Percentiles rank a stretch among this genome's conserved stretches.
Evolutionary conservation across 1,284 basidiomycete species (phyloP).

Genomic region (Leccinum variabile): DNA sequence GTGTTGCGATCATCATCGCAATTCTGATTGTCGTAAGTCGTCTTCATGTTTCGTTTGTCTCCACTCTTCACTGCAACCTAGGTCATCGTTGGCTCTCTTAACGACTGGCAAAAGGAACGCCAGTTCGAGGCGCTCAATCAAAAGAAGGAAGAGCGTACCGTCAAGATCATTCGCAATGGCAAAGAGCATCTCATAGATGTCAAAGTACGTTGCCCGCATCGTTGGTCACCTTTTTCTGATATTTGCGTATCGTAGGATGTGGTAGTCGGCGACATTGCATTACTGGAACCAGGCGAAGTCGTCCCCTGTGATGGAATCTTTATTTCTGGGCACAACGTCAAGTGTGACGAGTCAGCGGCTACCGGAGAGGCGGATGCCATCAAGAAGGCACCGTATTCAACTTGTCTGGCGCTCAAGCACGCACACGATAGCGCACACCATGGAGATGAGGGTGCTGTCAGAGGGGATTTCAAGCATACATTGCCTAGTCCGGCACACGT

Average conservation of each 20-base stretch:
- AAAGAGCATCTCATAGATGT: conserved; percentile 80
- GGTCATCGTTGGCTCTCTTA: conserved; percentile 85
- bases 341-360: conserved; percentile 95
- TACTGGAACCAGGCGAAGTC: conserved; percentile 94
- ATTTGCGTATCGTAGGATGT: conserved; percentile 58
- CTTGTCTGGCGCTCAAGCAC: conserved; percentile 57
- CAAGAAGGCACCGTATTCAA: conserved; percentile 81
- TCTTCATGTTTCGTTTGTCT: conserved; percentile 1
- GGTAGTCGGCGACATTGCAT: conserved; percentile 90
- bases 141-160: conserved; percentile 92
- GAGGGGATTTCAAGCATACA: conserved; percentile 22
- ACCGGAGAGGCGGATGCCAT: conserved; percentile 97
- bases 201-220: conserved; percentile 48
- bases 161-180: conserved; percentile 90
- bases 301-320: conserved; percentile 96
- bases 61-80: conserved; percentile 26
- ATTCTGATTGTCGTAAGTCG: conserved; percentile 74
- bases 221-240: neutral
- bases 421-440: conserved; percentile 31
- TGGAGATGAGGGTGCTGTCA: conserved; percentile 27
- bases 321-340: conserved; percentile 89
- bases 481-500: conserved; percentile 50
- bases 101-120: conserved; percentile 96
- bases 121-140: conserved; percentile 93
- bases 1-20: conserved; percentile 94